Percentiles rank a stretch among this genome's conserved stretches.
phyloP scores from a whole-genome alignment of 345 rosid genomes.

The Camelina laxa region DNA sequence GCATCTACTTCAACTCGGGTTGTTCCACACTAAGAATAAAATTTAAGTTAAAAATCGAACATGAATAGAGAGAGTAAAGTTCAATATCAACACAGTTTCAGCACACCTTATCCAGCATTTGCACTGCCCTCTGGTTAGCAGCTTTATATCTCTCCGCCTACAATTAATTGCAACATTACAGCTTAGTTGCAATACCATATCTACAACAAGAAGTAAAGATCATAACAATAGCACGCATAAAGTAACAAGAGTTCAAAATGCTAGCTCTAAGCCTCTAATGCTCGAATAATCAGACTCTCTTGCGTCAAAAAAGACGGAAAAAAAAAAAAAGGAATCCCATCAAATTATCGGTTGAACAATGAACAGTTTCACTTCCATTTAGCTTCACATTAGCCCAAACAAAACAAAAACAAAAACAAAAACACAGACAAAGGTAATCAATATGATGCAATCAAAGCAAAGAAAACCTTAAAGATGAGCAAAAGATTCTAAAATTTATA shows the following conservation, averaged over 20 bases:
- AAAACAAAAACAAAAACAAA: not conserved
- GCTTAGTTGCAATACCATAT: conserved; percentile 21
- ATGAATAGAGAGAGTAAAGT: conserved; percentile 6
- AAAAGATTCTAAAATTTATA: not conserved
- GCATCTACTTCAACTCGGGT: conserved; percentile 83
- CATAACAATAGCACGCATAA: conserved; percentile 10
- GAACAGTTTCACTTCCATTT: no score
- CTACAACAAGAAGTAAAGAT: conserved; percentile 5
- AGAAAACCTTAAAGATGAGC: not conserved
- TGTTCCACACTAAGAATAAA: conserved; percentile 65
- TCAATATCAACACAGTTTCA: conserved; percentile 1
- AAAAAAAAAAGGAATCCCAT: not conserved
- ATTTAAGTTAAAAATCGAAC: conserved; percentile 32
- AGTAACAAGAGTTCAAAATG: not conserved
- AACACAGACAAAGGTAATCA: not conserved
- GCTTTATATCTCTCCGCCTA: conserved; percentile 71
- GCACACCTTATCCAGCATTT: conserved; percentile 74
- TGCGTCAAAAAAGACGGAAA: conserved; percentile 15
- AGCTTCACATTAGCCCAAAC: no score
- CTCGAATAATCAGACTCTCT: not conserved
- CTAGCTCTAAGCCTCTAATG: not conserved
- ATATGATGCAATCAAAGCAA: conserved; percentile 19
- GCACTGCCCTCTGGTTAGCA: conserved; percentile 75
- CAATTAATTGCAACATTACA: conserved; percentile 4
- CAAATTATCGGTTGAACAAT: no score